phyloP scores from a whole-genome alignment of 2,329 filamentous ascomycete species.

The Grosmannia clavigera region DNA sequence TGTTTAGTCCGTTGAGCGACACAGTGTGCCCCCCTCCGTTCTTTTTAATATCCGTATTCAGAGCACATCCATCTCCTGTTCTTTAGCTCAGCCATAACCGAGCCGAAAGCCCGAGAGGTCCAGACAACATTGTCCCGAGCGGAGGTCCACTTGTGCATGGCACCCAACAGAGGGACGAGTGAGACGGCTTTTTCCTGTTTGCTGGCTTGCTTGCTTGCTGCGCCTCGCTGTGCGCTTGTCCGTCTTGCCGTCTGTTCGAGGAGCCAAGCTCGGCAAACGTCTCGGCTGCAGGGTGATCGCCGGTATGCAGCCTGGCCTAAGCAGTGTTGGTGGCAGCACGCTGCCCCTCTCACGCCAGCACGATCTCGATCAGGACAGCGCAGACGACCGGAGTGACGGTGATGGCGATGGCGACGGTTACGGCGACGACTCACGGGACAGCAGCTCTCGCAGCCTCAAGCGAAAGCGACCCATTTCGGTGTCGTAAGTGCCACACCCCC shows the following conservation, averaged over 20 bases:
- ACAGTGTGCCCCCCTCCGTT: too few relatives aligned
- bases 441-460: conserved; percentile 24
- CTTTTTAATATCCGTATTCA: neutral
- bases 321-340: neutral
- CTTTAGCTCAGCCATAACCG: neutral
- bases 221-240: neutral
- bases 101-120: neutral
- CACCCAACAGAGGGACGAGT: neutral
- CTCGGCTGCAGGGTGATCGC: neutral
- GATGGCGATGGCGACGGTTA: conserved; percentile 16
- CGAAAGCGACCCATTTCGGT: conserved; percentile 49
- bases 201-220: neutral
- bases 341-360: conserved; percentile 4
- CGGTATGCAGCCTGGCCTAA: neutral
- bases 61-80: neutral
- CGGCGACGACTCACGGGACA: conserved; percentile 29
- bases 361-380: conserved; percentile 14
- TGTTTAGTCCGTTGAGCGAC: neutral
- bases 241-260: neutral
- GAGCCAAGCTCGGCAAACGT: neutral
- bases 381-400: conserved; percentile 26
- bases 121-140: conserved; percentile 9
- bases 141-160: neutral
- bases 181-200: neutral
- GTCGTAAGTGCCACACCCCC: conserved; percentile 31